Base-by-base conservation (phyloP, 1,139 yeast genomes). In the Geotrichum histeridarum region DNA sequence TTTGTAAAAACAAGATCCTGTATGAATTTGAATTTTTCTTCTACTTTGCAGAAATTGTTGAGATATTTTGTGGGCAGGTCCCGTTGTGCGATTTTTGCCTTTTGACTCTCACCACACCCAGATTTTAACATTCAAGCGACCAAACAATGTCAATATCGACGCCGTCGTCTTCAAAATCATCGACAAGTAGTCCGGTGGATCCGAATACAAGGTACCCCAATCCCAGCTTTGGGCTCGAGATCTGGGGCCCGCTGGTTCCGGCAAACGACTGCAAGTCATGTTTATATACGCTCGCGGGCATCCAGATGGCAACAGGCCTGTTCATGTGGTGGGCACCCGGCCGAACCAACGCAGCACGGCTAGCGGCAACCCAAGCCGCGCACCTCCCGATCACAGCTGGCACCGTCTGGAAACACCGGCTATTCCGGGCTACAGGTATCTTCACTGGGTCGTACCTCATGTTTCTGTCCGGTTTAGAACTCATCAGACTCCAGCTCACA, bases 191-290 rank as follows among this genome's bases (percentile, higher is more conserved):
- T 2, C 31, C 5, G 27, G 57, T 47, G 3, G 55, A 55, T 17
- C 47, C 56, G 11, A 44, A 50, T 30, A 44, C 22, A 46, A 18
- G 60, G 44, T 54, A 58, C 31, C 59, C 57, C 32, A 68, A 68
- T 51, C 72, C 72, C 8, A 59, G 67, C 33, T 57, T 67, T 37
- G 72, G 72, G 0, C 62, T 69, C 39, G 53, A 60, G 22, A 42
- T 65, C 18, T 69, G 72, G 72, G 71, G 72, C 30, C 72, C 72
- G 2, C 59, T 69, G 27, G 64, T 68, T 6, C 72, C 72, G 4
- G 71, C 72, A 12, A 68, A 63, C 52, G 72, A 69, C 56, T 67
- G 72, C 56, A 60, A 54, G 42, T 41, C 56, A 11, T 67, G 72
- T 48, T 49, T 69, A 42, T 66, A 64, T 30, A 56, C 68, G 1